These are phyloP conservation scores for Hygrocybe coccinea DNA, from an alignment of 768 basidiomycete species.

Conservation along the genomic window DNA sequence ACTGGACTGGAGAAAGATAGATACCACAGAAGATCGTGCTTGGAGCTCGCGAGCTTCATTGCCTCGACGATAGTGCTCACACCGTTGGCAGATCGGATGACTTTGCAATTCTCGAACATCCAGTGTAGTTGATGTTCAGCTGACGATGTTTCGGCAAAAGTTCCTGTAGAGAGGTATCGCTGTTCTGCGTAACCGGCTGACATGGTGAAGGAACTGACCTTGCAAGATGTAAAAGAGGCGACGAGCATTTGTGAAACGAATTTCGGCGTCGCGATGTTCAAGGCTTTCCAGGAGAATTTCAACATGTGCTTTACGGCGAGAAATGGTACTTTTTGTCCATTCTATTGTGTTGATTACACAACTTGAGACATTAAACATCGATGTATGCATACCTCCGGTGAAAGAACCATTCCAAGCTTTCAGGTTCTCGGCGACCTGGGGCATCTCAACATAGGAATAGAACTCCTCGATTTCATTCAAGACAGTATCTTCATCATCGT, in stretches of 20 bases:
- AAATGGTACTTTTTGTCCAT: constrained; percentile 68
- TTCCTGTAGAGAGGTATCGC: constrained; percentile 45
- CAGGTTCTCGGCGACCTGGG: constrained; percentile 81
- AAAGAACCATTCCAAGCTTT: constrained; percentile 87
- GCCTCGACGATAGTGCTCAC: constrained; percentile 79
- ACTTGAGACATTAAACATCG: neutral
- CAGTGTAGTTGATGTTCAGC: constrained; percentile 94
- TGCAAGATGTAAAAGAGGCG: constrained; percentile 87
- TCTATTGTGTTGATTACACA: constrained; percentile 35
- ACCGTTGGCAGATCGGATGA: constrained; percentile 80
- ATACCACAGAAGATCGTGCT: constrained; percentile 80
- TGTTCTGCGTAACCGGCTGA: constrained; percentile 2
- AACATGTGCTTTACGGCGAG: constrained; percentile 66
- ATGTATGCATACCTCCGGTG: constrained; percentile 53
- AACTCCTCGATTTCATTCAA: constrained; percentile 97
- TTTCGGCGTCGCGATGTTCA: constrained; percentile 79
- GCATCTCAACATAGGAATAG: constrained; percentile 95
- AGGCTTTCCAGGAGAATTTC: constrained; percentile 80
- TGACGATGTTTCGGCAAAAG: constrained; percentile 85
- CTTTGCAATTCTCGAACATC: constrained; percentile 90
- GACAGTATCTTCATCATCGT: constrained; percentile 94
- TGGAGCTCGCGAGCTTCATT: constrained; percentile 82
- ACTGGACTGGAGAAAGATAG: constrained; percentile 7
- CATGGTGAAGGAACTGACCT: constrained; percentile 45
- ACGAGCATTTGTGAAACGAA: constrained; percentile 82